Evolutionary conservation across 1,284 basidiomycete genomes (phyloP), one percentile per base, ranked within the genome.

Genomic region (Sparassis latifolia): DNA sequence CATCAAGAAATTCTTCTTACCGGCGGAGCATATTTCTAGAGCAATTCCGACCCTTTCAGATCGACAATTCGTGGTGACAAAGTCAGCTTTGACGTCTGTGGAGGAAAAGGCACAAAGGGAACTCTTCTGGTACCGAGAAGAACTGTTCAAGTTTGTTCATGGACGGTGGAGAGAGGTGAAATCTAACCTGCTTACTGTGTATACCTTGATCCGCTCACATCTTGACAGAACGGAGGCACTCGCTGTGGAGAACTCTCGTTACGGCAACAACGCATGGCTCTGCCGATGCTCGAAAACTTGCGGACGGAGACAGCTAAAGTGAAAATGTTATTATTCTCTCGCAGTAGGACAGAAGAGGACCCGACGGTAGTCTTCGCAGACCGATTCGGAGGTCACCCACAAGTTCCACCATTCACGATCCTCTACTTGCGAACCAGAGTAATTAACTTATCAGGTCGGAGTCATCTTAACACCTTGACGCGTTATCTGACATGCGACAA

Each of bases 121-220:
- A 61, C 66, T 94, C 10, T 98, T 98, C 70, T 98, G 95, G 96
- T 95, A 94, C 63, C 78, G 94, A 32, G 90, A 98, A 64, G 82
- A 86, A 55, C 70, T 98, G 9, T 79, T 97, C 59, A 78, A 79
- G 41, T 70, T 72, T 42, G 66, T 97, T 4, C 72, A 69, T 20
- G 86, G 86, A 6, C 74, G 71, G 10, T 98, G 95, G 95, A 80
- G 77, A 60, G 93, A 97, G 78, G 91, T 90, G 53, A 55, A 75
- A 51, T 40, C 33, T 50, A 47, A 32, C 12, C 6, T 37, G 9
- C 30, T 33, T 40, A 47, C 5, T 38, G 10, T 27, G 10, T 33
- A 9, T 42, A 47, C 35, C 20, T 20, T 35, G 10, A 55, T 39
- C 30, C 42, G 27, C 6, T 5, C 27, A 6, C 28, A 27, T 6